Base-by-base conservation (phyloP, 345 rosid genomes). In the Aquilaria yunnanensis region DNA sequence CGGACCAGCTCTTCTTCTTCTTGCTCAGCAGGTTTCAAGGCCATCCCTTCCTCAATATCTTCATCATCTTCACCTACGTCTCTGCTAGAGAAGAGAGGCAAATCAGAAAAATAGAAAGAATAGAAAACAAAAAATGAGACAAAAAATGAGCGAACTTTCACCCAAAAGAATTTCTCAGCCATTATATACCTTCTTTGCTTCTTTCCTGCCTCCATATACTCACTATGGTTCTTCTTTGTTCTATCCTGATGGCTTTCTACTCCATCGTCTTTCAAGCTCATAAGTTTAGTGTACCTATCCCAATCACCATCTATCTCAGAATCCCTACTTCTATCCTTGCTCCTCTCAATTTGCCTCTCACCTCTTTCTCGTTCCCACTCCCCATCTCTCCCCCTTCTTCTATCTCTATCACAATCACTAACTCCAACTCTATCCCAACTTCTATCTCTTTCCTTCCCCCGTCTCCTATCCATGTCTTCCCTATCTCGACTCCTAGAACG, bases 1-100 rank as follows among this genome's bases (percentile, higher is more conserved):
- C 78, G 87, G 58, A 84, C 77, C n/a, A 95, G 66, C 67, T 95
- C 92, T 16, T 90, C 97, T 68, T 87, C 97, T 73, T 88, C 97
- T 62, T 79, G 83, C 63, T 85, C 96, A 56, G 81, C 90, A 69
- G 74, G 75, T 76, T 80, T 72, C 65, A 93, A 75, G 3, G 75
- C 12, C 72, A 87, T 56, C 56, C 78, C 73, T 68, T 83, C 87
- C 31, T 91, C 94, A 72, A 78, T 79, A 72, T 89, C 93, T 37
- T 37, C 43, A 68, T 77, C 80, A 68, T 76, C 76, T 58, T 72
- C 90, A 68, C 79, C 82, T 55, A 81, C 85, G 60, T 78, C 75
- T 60, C 84, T 85, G 70, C 66, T 37, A 37, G 5, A 9, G 8
- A 2, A 2, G 2, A 37, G 2, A 37, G 3, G 79, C 67, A 70